Evolutionary conservation across 2,329 filamentous ascomycete species (phyloP).

Genomic region (Paecilomyces formosus): DNA sequence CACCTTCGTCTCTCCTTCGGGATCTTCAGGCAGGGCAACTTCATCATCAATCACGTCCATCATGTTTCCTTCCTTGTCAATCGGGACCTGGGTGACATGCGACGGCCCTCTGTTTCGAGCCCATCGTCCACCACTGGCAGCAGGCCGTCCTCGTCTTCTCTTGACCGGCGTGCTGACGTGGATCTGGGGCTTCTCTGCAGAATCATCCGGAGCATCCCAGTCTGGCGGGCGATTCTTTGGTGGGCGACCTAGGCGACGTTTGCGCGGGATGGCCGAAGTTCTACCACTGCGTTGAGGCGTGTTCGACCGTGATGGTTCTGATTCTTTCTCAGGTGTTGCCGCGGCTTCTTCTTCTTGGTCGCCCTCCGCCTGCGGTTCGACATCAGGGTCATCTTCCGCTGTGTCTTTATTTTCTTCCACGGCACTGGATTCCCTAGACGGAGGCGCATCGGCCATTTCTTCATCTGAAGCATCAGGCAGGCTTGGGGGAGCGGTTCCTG

Average conservation of each 20-base stretch:
- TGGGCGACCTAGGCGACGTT: constrained; percentile 71
- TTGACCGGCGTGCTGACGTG: constrained; percentile 44
- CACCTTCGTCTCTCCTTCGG: constrained; percentile 87
- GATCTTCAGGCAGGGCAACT: constrained; percentile 77
- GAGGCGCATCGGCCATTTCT: constrained; percentile 34
- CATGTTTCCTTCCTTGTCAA: constrained; percentile 90
- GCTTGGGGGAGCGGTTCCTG: constrained; percentile 35
- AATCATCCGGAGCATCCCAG: constrained; percentile 57
- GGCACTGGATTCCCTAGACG: constrained; percentile 24
- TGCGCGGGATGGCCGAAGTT: constrained; percentile 57
- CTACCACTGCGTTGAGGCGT: constrained; percentile 46
- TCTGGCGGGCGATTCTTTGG: constrained; percentile 78
- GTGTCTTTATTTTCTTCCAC: constrained; percentile 27
- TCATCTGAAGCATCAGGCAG: constrained; percentile 39
- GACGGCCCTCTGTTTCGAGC: constrained; percentile 64
- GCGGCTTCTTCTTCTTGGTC: constrained; percentile 39
- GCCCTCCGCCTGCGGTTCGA: constrained; percentile 21
- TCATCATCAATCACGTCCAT: constrained; percentile 89
- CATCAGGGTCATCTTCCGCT: constrained; percentile 19
- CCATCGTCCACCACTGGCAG: constrained; percentile 57
- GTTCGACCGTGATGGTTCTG: constrained; percentile 39
- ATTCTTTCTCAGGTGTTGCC: constrained; percentile 30
- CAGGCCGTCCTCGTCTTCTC: constrained; percentile 52
- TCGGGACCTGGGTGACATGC: constrained; percentile 72
- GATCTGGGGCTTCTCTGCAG: constrained; percentile 35